Percentiles rank a stretch among this genome's conserved stretches.
These are phyloP conservation scores for Lagenaria siceraria DNA, from an alignment of 306 rosid genomes.

Conservation along the genomic window DNA sequence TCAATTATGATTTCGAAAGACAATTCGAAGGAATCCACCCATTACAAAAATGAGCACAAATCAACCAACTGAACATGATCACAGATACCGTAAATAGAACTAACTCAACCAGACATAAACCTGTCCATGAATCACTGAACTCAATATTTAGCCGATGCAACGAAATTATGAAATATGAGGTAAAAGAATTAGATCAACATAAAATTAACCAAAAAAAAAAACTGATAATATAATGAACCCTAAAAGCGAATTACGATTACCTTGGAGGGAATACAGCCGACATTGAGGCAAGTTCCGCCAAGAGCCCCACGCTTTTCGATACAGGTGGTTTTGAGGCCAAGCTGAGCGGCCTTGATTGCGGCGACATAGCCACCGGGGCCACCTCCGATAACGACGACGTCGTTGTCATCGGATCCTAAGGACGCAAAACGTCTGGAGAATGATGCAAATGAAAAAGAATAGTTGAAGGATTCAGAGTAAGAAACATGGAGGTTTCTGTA, in stretches of 20 bases:
- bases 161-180: background rate
- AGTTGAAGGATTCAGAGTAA: conserved; percentile 25
- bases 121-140: background rate
- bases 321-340: conserved; percentile 91
- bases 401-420: conserved; percentile 73
- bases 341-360: conserved; percentile 92
- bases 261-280: conserved; percentile 96
- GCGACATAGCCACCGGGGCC: conserved; percentile 98
- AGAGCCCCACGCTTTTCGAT: conserved; percentile 94
- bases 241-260: conserved; percentile 10
- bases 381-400: conserved; percentile 85
- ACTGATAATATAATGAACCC: background rate
- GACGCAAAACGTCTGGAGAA: conserved; percentile 52
- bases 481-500: conserved; percentile 17
- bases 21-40: background rate
- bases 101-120: background rate
- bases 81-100: background rate
- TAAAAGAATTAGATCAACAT: background rate
- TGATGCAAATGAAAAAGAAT: conserved; percentile 11
- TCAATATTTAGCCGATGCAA: background rate
- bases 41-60: background rate
- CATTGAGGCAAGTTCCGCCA: conserved; percentile 96
- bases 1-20: background rate
- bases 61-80: background rate
- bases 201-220: background rate